Base-by-base conservation (phyloP, 352 stramenopile species). In the Salisapilia sapeloensis region DNA sequence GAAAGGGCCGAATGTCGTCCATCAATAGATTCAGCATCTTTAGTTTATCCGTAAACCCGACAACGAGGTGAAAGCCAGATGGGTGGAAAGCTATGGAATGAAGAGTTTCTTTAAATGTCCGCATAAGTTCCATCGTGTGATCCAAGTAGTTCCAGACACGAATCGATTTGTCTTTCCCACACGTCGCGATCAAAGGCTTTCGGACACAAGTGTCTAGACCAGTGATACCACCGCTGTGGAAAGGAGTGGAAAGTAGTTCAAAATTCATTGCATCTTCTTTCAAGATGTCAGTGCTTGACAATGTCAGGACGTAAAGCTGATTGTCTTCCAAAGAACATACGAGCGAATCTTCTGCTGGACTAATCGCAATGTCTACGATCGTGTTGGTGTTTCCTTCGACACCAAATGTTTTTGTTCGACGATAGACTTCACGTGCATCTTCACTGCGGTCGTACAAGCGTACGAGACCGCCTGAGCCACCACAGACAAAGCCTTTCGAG, bases 211-310 rank as follows among this genome's bases (percentile, higher is more conserved):
- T 80, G 48, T 97, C 90, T 7, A 97, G 60, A n/a, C 74, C 86
- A 1, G 81, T 94, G 42, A 97, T 91, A 6, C 70, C 67, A 12
- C 53, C 46, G 11, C 47, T 56, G 40, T 96, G 86, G 26, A 95
- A 94, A 1, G 74, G 65, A 4, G 82, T 92, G 8, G 75, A 80
- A 6, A 95, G 51, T 2, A 91, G 50, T 29, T 93, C 80, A 48
- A 96, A 96, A 50, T 89, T 93, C 70, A 92, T 94, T n/a, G 72
- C 74, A 29, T 94, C 85, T 40, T 92, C 81, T 28, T 96, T 96
- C 13, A 94, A 39, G 33, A 94, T 92, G 37, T 95, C 79, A 2
- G 76, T 90, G 25, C 82, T 94, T 14, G 71, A 87, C 2, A 96
- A 60, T 4, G 66, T 83, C 12, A 94, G 61, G n/a, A 74, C 52